Percentiles rank a stretch among this genome's conserved stretches.
phyloP scores from a whole-genome alignment of 164 flowering plant species.

The Magnolia kwangsiensis region DNA sequence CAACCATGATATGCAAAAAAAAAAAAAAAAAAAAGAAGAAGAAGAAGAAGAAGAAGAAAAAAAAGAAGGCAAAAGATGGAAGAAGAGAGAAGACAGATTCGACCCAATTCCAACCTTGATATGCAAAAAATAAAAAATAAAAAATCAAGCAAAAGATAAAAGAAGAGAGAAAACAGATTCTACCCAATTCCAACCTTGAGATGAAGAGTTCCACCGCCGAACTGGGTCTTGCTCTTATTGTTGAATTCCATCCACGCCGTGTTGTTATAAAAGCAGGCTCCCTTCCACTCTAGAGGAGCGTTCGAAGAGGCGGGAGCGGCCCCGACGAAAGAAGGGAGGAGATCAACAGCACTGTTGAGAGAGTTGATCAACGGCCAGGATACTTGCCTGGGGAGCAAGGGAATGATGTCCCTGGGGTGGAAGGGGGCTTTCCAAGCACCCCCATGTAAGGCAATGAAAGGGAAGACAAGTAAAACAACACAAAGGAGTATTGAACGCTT shows the following conservation, averaged over 20 bases:
- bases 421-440: slow-evolving; percentile 43
- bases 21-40: no score
- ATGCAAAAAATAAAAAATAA: slow-evolving; percentile 20
- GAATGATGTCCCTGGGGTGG: slow-evolving; percentile 59
- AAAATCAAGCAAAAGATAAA: neutral
- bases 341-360: slow-evolving; percentile 51
- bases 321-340: slow-evolving; percentile 82
- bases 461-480: neutral
- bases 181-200: slow-evolving; percentile 45
- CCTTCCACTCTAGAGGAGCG: slow-evolving; percentile 65
- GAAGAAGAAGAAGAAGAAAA: no score
- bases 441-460: slow-evolving; percentile 6
- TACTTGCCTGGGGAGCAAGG: slow-evolving; percentile 60
- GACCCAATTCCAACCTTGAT: slow-evolving; percentile 44
- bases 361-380: slow-evolving; percentile 77
- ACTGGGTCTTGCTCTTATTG: slow-evolving; percentile 58
- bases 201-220: slow-evolving; percentile 95
- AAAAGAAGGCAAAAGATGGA: neutral
- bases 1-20: no score
- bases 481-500: neutral
- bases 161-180: neutral
- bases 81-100: neutral
- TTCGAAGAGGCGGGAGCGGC: slow-evolving; percentile 40
- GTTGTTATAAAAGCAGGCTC: slow-evolving; percentile 80
- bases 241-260: slow-evolving; percentile 86